Percentiles rank a stretch among this genome's conserved stretches.
phyloP scores from a whole-genome alignment of 371 early-diverging fungal species.

The Sporodiniella umbellata region DNA sequence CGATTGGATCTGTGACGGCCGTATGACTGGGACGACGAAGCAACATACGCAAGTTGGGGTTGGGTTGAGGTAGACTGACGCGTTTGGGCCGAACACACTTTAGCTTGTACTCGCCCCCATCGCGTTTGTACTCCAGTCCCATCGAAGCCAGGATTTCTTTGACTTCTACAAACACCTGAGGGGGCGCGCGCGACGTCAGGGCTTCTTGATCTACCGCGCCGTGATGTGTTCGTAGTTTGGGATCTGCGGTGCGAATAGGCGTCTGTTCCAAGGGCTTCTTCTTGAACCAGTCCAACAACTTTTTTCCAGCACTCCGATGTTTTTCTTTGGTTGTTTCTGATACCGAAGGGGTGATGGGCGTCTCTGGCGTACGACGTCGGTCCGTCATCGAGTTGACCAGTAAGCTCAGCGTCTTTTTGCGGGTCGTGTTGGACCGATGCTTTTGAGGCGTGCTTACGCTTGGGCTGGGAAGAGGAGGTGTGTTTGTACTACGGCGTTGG shows the following conservation, averaged over 20 bases:
- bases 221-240: constrained; percentile 70
- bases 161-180: constrained; percentile 67
- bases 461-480: constrained; percentile 4
- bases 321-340: constrained; percentile 39
- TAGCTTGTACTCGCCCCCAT: constrained; percentile 68
- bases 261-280: constrained; percentile 62
- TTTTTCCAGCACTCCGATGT: constrained; percentile 57
- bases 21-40: constrained; percentile 29
- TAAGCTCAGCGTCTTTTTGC: constrained; percentile 56
- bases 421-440: constrained; percentile 24
- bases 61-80: background rate
- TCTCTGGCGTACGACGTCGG: constrained; percentile 7
- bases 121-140: constrained; percentile 72
- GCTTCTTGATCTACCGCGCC: constrained; percentile 80
- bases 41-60: constrained; percentile 28
- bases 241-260: constrained; percentile 15
- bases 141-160: constrained; percentile 59
- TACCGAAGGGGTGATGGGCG: constrained; percentile 24
- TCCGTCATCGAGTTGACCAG: constrained; percentile 46
- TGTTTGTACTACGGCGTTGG: constrained; percentile 10
- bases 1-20: constrained; percentile 10
- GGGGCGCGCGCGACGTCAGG: constrained; percentile 67
- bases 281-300: constrained; percentile 71
- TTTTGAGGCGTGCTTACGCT: constrained; percentile 25
- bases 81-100: constrained; percentile 63